phyloP scores from a whole-genome alignment of 169 alveolate genomes.

The Plasmodium blacklocki region DNA sequence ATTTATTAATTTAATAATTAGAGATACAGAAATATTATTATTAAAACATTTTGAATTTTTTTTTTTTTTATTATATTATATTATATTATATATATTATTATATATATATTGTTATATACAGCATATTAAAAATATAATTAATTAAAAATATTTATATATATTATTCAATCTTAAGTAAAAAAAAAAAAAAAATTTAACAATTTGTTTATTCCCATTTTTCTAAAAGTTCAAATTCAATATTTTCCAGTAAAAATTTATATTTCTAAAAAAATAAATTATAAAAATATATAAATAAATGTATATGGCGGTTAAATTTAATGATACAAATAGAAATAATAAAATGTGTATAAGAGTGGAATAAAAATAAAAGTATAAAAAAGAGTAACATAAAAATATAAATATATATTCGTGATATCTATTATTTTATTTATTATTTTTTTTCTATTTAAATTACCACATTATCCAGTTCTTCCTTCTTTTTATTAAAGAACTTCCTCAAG shows the following conservation, averaged over 20 bases:
- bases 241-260: slow-evolving; percentile 69
- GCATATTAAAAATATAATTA: too few species aligned
- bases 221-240: slow-evolving; percentile 61
- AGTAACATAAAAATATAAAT: neutral
- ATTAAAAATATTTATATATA: too few species aligned
- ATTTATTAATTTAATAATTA: too few species aligned
- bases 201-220: slow-evolving; percentile 45
- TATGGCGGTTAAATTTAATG: neutral
- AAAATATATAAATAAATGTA: neutral
- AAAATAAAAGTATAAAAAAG: neutral
- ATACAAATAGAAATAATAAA: neutral
- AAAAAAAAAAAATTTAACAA: slow-evolving; percentile 13
- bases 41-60: too few species aligned
- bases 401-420: too few species aligned
- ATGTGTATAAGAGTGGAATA: neutral
- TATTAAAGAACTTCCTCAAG: slow-evolving; percentile 45
- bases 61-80: too few species aligned
- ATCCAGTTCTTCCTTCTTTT: slow-evolving; percentile 67
- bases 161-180: neutral
- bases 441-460: slow-evolving; percentile 45
- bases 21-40: too few species aligned
- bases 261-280: slow-evolving; percentile 25
- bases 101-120: too few species aligned
- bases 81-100: too few species aligned
- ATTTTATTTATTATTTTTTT: too few species aligned